A percentile compares a stretch with the other conserved stretches of the same genome.
Conservation (phyloP, 1,284 basidiomycete genomes). For the Veloboletus limbatus region DNA sequence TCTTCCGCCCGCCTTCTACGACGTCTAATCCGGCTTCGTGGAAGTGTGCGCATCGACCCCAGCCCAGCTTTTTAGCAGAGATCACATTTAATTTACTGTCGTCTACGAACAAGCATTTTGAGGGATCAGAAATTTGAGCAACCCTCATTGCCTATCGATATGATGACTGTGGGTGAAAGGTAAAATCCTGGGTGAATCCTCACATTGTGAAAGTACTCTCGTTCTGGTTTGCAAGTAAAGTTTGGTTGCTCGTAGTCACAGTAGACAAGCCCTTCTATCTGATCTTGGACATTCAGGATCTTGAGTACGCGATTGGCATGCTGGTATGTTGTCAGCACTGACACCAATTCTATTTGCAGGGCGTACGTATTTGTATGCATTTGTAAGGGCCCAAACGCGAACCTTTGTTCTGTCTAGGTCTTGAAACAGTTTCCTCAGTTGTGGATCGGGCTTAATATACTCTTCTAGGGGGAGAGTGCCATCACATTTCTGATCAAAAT, state of each 20-base stretch:
- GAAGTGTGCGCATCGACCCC: slow-evolving; percentile 73
- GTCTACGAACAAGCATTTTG: slow-evolving; percentile 73
- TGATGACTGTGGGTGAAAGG: slow-evolving; percentile 4
- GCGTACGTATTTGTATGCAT: slow-evolving; percentile 72
- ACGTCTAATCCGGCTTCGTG: slow-evolving; percentile 61
- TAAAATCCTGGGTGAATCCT: neutral
- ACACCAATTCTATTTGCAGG: neutral
- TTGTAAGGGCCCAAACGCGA: slow-evolving; percentile 81
- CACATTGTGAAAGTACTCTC: slow-evolving; percentile 65
- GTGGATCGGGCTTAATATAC: slow-evolving; percentile 67
- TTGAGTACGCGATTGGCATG: slow-evolving; percentile 79
- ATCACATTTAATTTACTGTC: slow-evolving; percentile 69
- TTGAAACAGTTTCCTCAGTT: slow-evolving; percentile 64
- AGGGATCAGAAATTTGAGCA: slow-evolving; percentile 58
- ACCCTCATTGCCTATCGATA: slow-evolving; percentile 55
- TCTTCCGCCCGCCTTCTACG: slow-evolving; percentile 59
- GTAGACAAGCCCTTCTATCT: slow-evolving; percentile 77
- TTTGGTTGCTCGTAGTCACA: slow-evolving; percentile 74
- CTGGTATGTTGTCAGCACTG: slow-evolving; percentile 37
- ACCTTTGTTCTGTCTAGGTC: slow-evolving; percentile 78
- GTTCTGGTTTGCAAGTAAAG: slow-evolving; percentile 84
- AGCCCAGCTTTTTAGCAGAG: slow-evolving; percentile 61
- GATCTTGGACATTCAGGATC: slow-evolving; percentile 71
- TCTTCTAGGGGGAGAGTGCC: slow-evolving; percentile 80
- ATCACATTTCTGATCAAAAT: slow-evolving; percentile 85